These are phyloP conservation scores for Neurospora sp. DNA, from an alignment of 495 filamentous ascomycete genomes.

Conservation along the genomic window DNA sequence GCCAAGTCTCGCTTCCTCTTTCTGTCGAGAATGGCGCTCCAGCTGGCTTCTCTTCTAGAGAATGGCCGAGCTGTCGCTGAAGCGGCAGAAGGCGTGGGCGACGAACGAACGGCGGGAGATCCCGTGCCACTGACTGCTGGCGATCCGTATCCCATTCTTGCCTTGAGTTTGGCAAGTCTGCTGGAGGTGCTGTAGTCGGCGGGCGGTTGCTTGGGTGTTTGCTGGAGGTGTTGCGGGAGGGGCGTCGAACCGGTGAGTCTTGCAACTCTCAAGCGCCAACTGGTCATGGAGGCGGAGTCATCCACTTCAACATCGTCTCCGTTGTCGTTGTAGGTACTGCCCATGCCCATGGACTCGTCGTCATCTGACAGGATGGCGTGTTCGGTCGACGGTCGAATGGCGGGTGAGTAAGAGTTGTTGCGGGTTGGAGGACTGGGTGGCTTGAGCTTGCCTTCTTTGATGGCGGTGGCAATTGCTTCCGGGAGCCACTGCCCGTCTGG, in stretches of 20 bases:
- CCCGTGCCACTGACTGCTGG: background rate
- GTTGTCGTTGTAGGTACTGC: background rate
- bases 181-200: background rate
- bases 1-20: constrained; percentile 1
- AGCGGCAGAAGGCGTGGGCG: constrained; percentile 4
- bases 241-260: background rate
- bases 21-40: background rate
- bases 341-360: background rate
- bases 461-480: constrained; percentile 28
- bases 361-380: background rate
- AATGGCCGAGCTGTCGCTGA: background rate
- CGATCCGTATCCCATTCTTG: background rate
- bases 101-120: background rate
- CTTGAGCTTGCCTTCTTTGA: constrained; percentile 17
- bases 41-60: background rate
- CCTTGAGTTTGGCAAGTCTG: background rate
- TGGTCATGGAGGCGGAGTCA: background rate
- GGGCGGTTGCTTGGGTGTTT: background rate
- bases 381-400: background rate
- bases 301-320: background rate
- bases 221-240: background rate
- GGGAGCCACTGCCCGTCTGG: constrained; percentile 33
- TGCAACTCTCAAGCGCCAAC: background rate
- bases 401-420: background rate
- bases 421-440: background rate